These are phyloP conservation scores for Cladorrhinum samala DNA, from an alignment of 495 filamentous ascomycete species.

Conservation along the genomic window DNA sequence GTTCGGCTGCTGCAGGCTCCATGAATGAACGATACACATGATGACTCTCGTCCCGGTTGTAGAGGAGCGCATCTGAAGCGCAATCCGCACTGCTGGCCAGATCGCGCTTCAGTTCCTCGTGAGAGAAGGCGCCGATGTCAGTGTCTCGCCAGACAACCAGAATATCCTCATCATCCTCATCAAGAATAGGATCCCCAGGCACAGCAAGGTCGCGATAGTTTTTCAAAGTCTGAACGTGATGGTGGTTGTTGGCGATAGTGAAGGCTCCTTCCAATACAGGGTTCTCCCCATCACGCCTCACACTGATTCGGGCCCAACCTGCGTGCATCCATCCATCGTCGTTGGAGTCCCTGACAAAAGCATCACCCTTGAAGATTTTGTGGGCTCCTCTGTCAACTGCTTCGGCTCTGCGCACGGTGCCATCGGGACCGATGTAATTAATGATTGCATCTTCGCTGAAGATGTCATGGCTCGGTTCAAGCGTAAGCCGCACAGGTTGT, in stretches of 20 bases:
- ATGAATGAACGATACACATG: constrained; percentile 50
- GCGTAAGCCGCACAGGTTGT: constrained; percentile 67
- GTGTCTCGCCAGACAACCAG: constrained; percentile 93
- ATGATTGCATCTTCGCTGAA: constrained; percentile 69
- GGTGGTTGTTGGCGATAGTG: constrained; percentile 68
- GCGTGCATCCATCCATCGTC: constrained; percentile 66
- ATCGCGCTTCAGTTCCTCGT: constrained; percentile 32
- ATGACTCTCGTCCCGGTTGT: constrained; percentile 62
- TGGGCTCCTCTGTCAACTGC: constrained; percentile 63
- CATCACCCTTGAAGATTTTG: constrained; percentile 75
- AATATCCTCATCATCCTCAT: constrained; percentile 57
- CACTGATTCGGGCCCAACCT: constrained; percentile 78
- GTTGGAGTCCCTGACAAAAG: constrained; percentile 58
- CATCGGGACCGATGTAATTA: constrained; percentile 63
- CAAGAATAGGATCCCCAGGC: constrained; percentile 63
- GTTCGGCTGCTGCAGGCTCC: constrained; percentile 15
- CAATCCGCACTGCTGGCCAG: constrained; percentile 42
- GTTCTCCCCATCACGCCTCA: constrained; percentile 65
- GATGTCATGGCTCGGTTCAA: constrained; percentile 92
- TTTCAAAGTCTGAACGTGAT: constrained; percentile 76
- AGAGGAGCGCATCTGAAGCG: constrained; percentile 58
- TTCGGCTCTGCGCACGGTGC: constrained; percentile 54
- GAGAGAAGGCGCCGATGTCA: constrained; percentile 52
- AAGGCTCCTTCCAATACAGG: constrained; percentile 93
- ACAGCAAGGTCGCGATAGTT: constrained; percentile 72